Percentiles rank a stretch among this genome's conserved stretches.
These are phyloP conservation scores for Nemania sp. DNA, from an alignment of 2,329 filamentous ascomycete species.

Conservation along the genomic window DNA sequence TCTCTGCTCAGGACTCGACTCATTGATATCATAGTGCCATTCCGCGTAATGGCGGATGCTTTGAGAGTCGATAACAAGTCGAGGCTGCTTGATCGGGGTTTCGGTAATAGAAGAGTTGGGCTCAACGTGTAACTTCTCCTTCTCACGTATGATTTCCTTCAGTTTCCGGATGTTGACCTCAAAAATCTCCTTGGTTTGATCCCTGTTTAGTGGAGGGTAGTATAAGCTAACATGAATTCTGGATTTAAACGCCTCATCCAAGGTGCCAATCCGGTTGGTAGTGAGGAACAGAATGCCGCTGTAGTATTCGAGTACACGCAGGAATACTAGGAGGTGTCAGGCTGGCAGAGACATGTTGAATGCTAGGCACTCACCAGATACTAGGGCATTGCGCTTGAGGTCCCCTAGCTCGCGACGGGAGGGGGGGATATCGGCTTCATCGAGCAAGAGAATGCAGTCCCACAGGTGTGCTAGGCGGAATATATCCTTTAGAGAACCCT, in stretches of 20 bases:
- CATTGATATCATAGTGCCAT: neutral
- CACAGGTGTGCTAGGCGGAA: constrained; percentile 18
- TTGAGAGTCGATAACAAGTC: neutral
- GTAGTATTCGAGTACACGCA: constrained; percentile 13
- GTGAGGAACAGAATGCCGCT: constrained; percentile 13
- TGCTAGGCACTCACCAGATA: constrained; percentile 6
- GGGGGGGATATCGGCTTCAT: constrained; percentile 32
- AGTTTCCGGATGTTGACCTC: constrained; percentile 3
- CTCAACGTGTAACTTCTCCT: neutral
- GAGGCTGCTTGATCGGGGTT: neutral
- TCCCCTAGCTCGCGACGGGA: neutral
- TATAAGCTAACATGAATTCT: constrained; percentile 12
- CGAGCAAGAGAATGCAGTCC: constrained; percentile 26
- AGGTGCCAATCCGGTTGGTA: constrained; percentile 3
- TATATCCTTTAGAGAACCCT: constrained; percentile 12
- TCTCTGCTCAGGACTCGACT: neutral
- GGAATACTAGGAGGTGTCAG: constrained; percentile 2
- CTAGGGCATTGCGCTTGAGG: constrained; percentile 7
- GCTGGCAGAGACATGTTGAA: neutral
- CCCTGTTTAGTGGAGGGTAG: neutral
- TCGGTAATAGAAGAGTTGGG: neutral
- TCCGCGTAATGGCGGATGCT: neutral
- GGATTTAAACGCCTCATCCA: constrained; percentile 8
- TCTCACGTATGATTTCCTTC: neutral
- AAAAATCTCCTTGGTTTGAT: neutral